A percentile compares a stretch with the other conserved stretches of the same genome.
Conservation (phyloP, 106 monocot genomes). For the Posidonia australis region DNA sequence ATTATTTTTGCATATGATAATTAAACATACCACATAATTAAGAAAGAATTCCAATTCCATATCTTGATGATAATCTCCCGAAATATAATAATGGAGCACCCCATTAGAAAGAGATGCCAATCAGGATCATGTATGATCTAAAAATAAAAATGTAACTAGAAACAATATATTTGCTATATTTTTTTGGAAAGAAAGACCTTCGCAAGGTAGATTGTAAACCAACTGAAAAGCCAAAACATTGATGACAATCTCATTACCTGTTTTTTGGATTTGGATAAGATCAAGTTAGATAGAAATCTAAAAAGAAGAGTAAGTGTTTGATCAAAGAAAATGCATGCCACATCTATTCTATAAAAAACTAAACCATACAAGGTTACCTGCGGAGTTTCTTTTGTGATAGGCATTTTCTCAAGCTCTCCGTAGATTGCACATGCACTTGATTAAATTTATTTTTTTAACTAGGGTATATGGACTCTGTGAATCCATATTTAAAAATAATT, state of each 20-base stretch:
- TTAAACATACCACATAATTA: slow-evolving; percentile 65
- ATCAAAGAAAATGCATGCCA: not conserved
- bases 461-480: no score
- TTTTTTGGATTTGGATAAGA: not conserved
- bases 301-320: not conserved
- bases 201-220: slow-evolving; percentile 50
- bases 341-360: not conserved
- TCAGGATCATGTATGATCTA: no score
- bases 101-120: no score
- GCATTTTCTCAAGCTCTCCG: slow-evolving; percentile 28
- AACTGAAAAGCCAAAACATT: slow-evolving; percentile 52
- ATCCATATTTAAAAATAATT: no score
- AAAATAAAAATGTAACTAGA: not conserved
- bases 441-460: slow-evolving; percentile 26
- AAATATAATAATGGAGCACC: no score
- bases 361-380: slow-evolving; percentile 7
- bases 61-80: slow-evolving; percentile 45
- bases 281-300: not conserved
- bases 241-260: slow-evolving; percentile 71
- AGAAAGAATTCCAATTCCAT: slow-evolving; percentile 52
- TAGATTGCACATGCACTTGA: slow-evolving; percentile 31
- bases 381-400: slow-evolving; percentile 27
- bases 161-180: not conserved
- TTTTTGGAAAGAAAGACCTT: slow-evolving; percentile 18
- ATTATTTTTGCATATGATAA: no score